Evolutionary conservation across 2,329 filamentous ascomycete species (phyloP), one percentile per base, ranked within the genome.

Genomic region (Curvularia lunata): DNA sequence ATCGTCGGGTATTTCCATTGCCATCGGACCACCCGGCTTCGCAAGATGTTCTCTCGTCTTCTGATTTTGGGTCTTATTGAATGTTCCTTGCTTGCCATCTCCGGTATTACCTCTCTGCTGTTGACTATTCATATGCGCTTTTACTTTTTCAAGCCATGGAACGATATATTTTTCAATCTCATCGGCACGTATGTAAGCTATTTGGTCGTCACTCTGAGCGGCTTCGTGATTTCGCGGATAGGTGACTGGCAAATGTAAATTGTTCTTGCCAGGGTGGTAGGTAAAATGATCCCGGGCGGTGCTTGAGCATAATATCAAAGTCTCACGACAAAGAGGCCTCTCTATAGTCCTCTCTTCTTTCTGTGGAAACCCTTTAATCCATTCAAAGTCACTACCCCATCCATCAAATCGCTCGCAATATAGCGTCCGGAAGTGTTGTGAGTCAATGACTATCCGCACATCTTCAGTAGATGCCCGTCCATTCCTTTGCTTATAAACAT

Each of bases 141-240:
- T 28, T 21, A 64, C 50, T 18, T 28, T 21, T 8, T 34, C 6
- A 1, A 68, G 21, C 65, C 67, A 70, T 3, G 64, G 64, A n/a
- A 68, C 38, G 19, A 69, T 51, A 19, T 54, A 56, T 1, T 49
- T 2, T 9, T 27, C 18, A 9, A 69, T 63, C 18, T 63, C 58
- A 0, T 59, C 10, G 1, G 5, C 12, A 3, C 56, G 49, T 46
- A 67, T 61, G 6, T 54, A 62, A 3, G 65, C 60, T 48, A 66
- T 52, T 5, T 64, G 56, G 0, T 46, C 30, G 16, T 59, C 58
- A 16, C 4, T 2, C 28, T 32, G 43, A 34, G 12, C 9, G 1
- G 1, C 1, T 8, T 9, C 6, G 2, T 34, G 1, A 7, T 12
- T 21, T 27, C 52, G 45, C 1, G 63, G 64, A 43, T 62, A 61